Base-by-base conservation (phyloP, 805 yeast genomes). In the Saccharomycopsis babjevae region DNA sequence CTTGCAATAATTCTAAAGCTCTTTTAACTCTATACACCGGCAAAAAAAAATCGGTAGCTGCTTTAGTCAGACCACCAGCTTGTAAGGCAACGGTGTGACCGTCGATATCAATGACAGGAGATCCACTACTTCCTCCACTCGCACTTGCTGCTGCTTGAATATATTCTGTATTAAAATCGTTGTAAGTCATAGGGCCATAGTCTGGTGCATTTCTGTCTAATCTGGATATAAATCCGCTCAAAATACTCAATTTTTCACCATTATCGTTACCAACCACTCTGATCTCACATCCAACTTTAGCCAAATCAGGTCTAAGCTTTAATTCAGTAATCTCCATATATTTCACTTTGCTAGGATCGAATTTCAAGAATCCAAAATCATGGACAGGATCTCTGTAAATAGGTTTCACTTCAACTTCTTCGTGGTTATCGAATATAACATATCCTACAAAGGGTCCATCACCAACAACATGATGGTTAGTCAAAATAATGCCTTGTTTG, bases 81-180 rank as follows among this genome's bases (percentile, higher is more conserved):
- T 90, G 97, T 58, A 92, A 75, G 0, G 97, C 97, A 20, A 92
- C 89, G 0, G 93, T 97, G 68, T 83, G 73, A 2, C 97, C 97
- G 66, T 88, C 86, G 54, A 86, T 83, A 71, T 90, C 86, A 1
- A 92, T 96, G n/a, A 92, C 97, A 0, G 97, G 97, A 3, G 97
- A 89, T 8, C 97, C 97, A 57, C 94, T 86, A 3, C 97, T 90
- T 2, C 97, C 97, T 36, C 97, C 97, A 18, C 96, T 86, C 0
- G 97, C 97, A 62, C 91, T 83, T 0, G 97, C 97, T 7, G 97
- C 97, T 0, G 97, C 97, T 73, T 91, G 97, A 60, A 91, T 89
- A 73, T 91, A 91, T 72, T 89, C 96, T 1, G 97, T 90, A 71
- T 91, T 90, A 79, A 90, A 91, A 76, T 91, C 97, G 70, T 89